Conservation (phyloP, 495 filamentous ascomycete species). For the Talaromyces wortmannii region DNA sequence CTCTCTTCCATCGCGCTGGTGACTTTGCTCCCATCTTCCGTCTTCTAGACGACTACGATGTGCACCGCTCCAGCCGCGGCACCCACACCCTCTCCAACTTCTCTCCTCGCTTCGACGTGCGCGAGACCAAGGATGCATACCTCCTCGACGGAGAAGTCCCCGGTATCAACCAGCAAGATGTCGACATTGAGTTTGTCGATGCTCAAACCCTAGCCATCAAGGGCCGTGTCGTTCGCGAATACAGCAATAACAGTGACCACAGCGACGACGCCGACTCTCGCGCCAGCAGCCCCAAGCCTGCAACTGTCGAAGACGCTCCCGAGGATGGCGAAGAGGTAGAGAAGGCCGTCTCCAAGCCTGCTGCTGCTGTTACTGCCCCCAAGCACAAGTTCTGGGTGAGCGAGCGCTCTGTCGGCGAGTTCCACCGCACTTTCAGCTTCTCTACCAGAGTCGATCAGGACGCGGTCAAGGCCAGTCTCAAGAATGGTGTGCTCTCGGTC, state of each 20-base stretch:
- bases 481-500: constrained; percentile 71
- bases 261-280: constrained; percentile 32
- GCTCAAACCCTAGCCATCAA: constrained; percentile 68
- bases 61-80: constrained; percentile 24
- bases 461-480: constrained; percentile 64
- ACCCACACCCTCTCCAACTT: constrained; percentile 39
- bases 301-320: constrained; percentile 14
- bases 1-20: constrained; percentile 28
- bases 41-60: constrained; percentile 38
- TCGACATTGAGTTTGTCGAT: constrained; percentile 84
- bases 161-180: constrained; percentile 70
- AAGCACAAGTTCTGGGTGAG: constrained; percentile 66
- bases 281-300: constrained; percentile 9
- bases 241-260: constrained; percentile 42
- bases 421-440: constrained; percentile 79
- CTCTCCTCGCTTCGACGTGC: constrained; percentile 75
- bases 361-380: background rate
- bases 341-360: background rate
- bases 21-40: constrained; percentile 41
- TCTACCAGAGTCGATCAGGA: constrained; percentile 71
- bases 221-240: constrained; percentile 50
- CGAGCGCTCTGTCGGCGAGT: constrained; percentile 79
- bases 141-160: constrained; percentile 88
- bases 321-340: constrained; percentile 18
- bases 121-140: constrained; percentile 62